A percentile compares a stretch with the other conserved stretches of the same genome.
phyloP scores from a whole-genome alignment of 345 rosid species.

The Brassica carinata region DNA sequence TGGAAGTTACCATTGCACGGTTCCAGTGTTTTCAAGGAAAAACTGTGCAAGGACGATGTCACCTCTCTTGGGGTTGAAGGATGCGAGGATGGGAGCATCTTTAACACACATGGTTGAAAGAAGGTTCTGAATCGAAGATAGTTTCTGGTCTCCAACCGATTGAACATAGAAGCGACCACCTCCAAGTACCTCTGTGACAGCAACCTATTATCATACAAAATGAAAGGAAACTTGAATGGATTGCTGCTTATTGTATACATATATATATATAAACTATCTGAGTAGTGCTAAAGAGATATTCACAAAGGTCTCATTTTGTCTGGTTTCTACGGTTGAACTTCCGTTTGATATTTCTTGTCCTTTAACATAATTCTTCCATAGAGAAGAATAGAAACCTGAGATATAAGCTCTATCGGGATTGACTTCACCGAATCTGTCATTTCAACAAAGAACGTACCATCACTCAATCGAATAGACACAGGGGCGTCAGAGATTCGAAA shows the following conservation, averaged over 20 bases:
- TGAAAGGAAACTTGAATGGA: background rate
- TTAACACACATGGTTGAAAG: slow-evolving; percentile 68
- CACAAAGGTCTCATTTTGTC: slow-evolving; percentile 73
- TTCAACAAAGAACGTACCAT: too few species aligned
- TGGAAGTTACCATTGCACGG: background rate
- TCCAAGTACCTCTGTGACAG: slow-evolving; percentile 84
- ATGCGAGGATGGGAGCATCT: slow-evolving; percentile 79
- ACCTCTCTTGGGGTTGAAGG: slow-evolving; percentile 53
- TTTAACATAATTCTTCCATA: slow-evolving; percentile 94
- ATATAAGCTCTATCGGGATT: background rate
- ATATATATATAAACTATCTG: background rate
- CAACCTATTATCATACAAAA: slow-evolving; percentile 50
- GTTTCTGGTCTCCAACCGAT: slow-evolving; percentile 69
- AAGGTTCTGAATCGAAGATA: slow-evolving; percentile 77
- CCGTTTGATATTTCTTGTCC: slow-evolving; percentile 85
- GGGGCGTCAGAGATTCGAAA: too few species aligned
- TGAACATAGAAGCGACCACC: slow-evolving; percentile 93
- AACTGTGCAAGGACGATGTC: background rate
- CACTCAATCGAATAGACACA: too few species aligned
- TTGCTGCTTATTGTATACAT: background rate
- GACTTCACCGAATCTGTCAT: too few species aligned
- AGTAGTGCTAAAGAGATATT: too few species aligned
- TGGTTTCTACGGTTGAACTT: slow-evolving; percentile 59
- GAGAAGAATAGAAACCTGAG: slow-evolving; percentile 2
- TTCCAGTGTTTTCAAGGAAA: background rate